Percentiles rank a stretch among this genome's conserved stretches.
Conservation (phyloP, 495 filamentous ascomycete genomes). For the Penicillium argentinense region DNA sequence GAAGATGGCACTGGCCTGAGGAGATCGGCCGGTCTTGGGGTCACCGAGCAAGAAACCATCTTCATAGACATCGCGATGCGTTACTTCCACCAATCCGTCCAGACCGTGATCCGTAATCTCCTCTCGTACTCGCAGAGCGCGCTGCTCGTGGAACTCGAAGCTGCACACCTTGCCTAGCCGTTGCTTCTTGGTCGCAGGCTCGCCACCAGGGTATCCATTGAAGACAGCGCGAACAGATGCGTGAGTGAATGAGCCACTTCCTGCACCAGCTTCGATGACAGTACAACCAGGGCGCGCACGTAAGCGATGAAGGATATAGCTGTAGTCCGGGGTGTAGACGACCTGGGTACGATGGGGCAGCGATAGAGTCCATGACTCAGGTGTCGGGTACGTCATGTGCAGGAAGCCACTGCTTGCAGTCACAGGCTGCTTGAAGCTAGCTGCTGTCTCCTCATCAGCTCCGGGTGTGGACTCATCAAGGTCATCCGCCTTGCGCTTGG, state of each 20-base stretch:
- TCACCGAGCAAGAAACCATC: constrained; percentile 70
- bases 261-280: constrained; percentile 91
- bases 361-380: constrained; percentile 87
- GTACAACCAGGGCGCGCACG: constrained; percentile 75
- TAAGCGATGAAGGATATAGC: constrained; percentile 87
- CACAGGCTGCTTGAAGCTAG: constrained; percentile 41
- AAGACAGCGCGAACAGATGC: constrained; percentile 85
- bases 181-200: constrained; percentile 28
- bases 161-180: constrained; percentile 78
- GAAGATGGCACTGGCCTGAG: constrained; percentile 79
- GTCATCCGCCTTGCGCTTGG: constrained; percentile 57
- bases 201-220: constrained; percentile 63
- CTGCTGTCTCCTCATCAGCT: constrained; percentile 22
- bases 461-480: constrained; percentile 30
- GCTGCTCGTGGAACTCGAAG: constrained; percentile 86
- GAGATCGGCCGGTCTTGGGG: constrained; percentile 47
- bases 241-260: constrained; percentile 94
- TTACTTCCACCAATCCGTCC: constrained; percentile 70
- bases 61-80: constrained; percentile 87
- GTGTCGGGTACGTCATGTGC: constrained; percentile 86
- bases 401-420: constrained; percentile 80
- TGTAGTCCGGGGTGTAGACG: constrained; percentile 96
- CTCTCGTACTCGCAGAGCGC: constrained; percentile 66
- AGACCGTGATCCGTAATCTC: constrained; percentile 78
- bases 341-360: constrained; percentile 95